Evolutionary conservation across 768 basidiomycete species (phyloP).

Genomic region (Exidia glandulosa): DNA sequence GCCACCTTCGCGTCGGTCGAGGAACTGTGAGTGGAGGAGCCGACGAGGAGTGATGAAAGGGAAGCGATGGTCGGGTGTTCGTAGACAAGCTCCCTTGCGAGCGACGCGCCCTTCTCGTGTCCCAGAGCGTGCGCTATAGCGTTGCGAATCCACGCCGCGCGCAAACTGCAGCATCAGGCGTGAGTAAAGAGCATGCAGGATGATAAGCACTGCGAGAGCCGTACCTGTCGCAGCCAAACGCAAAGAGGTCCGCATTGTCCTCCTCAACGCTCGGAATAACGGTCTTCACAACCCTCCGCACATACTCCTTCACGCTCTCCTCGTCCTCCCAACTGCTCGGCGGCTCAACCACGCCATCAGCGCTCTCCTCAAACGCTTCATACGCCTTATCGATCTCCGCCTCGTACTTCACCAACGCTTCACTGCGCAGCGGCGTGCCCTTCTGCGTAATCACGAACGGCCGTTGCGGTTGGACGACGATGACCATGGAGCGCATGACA

Average conservation of each 20-base stretch:
- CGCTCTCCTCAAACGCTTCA: slow-evolving; percentile 14
- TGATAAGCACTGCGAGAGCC: background rate
- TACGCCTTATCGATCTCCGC: slow-evolving; percentile 32
- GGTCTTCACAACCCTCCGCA: slow-evolving; percentile 22
- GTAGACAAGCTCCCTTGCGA: slow-evolving; percentile 25
- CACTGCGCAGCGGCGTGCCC: slow-evolving; percentile 25
- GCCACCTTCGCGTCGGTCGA: slow-evolving; percentile 2
- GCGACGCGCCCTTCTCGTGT: slow-evolving; percentile 8
- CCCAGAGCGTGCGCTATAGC: slow-evolving; percentile 15
- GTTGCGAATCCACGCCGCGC: slow-evolving; percentile 27
- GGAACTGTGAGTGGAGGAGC: slow-evolving; percentile 6
- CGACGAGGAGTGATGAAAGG: slow-evolving; percentile 15
- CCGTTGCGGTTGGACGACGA: slow-evolving; percentile 22
- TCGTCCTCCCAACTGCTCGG: slow-evolving; percentile 4
- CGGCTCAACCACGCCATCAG: slow-evolving; percentile 1
- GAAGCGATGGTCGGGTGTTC: slow-evolving; percentile 27
- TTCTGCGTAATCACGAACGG: slow-evolving; percentile 36
- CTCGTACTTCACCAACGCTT: slow-evolving; percentile 26
- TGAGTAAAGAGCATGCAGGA: background rate
- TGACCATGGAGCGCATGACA: slow-evolving; percentile 40
- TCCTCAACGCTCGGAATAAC: slow-evolving; percentile 17
- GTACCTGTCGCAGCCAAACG: slow-evolving; percentile 24
- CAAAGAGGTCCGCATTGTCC: slow-evolving; percentile 29
- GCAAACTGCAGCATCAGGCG: slow-evolving; percentile 15
- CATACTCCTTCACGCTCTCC: slow-evolving; percentile 18